A percentile compares a stretch with the other conserved stretches of the same genome.
These are phyloP conservation scores for Fusarium veterinarium DNA, from an alignment of 2,329 filamentous ascomycete species.

Conservation along the genomic window DNA sequence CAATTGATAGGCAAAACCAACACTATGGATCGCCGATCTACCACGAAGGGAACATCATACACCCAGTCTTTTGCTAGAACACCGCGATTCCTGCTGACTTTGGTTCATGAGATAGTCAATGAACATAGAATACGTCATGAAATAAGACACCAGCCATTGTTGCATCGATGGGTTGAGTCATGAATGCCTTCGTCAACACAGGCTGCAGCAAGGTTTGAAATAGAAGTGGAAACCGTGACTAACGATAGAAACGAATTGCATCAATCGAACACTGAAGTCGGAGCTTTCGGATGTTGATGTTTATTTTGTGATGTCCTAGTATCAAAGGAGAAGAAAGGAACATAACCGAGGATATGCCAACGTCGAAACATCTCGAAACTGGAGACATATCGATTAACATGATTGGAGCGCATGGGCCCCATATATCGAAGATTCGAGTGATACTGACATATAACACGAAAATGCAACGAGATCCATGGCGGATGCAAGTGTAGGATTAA, in stretches of 20 bases:
- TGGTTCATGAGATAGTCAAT: background rate
- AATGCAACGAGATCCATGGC: background rate
- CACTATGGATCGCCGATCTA: background rate
- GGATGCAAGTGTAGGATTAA: background rate
- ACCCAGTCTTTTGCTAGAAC: background rate
- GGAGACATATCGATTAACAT: background rate
- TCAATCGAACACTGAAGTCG: background rate
- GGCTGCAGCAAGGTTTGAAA: background rate
- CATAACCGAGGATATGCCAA: slow-evolving; percentile 2
- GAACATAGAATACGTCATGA: background rate
- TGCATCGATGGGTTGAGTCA: background rate
- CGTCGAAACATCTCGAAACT: background rate
- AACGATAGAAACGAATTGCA: background rate
- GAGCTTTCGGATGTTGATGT: background rate
- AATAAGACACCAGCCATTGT: background rate
- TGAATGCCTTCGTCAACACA: background rate
- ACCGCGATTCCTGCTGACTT: background rate
- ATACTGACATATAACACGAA: background rate
- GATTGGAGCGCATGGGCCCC: background rate
- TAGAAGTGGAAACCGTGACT: background rate
- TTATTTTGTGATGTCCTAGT: background rate
- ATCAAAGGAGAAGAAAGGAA: background rate
- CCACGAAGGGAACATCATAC: background rate
- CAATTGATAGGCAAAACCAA: background rate
- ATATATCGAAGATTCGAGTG: slow-evolving; percentile 5